phyloP scores from a whole-genome alignment of 371 early-diverging fungal genomes.

The Rhizomucor miehei region DNA sequence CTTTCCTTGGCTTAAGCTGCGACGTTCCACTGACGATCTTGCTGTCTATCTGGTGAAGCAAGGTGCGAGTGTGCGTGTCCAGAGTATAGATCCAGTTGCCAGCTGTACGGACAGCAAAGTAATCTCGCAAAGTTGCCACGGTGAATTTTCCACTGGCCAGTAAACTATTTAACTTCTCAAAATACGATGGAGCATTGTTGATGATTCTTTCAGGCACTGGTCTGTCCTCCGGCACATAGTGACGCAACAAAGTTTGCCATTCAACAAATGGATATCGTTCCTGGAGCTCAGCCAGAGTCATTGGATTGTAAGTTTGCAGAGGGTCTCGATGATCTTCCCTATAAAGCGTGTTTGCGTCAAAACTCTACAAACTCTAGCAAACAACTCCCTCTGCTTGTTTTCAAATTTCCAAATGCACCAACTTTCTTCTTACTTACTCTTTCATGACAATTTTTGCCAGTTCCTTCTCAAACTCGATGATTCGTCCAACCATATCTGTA shows the following conservation, averaged over 20 bases:
- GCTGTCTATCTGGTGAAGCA: slow-evolving; percentile 16
- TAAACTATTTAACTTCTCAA: slow-evolving; percentile 10
- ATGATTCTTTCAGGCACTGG: slow-evolving; percentile 7
- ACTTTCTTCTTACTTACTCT: slow-evolving; percentile 10
- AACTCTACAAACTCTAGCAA: too few relatives aligned
- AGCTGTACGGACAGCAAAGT: slow-evolving; percentile 6
- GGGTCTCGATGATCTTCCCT: slow-evolving; percentile 52
- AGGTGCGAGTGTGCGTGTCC: slow-evolving; percentile 15
- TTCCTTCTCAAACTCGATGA: slow-evolving; percentile 47
- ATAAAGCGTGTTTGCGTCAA: too few relatives aligned
- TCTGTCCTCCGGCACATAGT: slow-evolving; percentile 1
- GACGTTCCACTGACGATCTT: slow-evolving; percentile 28
- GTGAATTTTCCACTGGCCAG: slow-evolving; percentile 1
- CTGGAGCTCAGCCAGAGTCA: slow-evolving; percentile 32
- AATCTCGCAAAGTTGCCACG: slow-evolving; percentile 9
- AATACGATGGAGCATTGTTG: slow-evolving; percentile 9
- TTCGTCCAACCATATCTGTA: slow-evolving; percentile 23
- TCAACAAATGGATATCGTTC: slow-evolving; percentile 20
- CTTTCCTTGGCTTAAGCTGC: slow-evolving; percentile 36
- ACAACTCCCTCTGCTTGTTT: too few relatives aligned
- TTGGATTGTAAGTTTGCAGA: slow-evolving; percentile 49
- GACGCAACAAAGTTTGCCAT: slow-evolving; percentile 14
- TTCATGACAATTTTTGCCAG: slow-evolving; percentile 31
- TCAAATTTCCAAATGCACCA: too few relatives aligned
- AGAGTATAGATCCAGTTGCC: background rate